Evolutionary conservation across 257 asterid genomes (phyloP).

Genomic region (Solanum dulcamara): DNA sequence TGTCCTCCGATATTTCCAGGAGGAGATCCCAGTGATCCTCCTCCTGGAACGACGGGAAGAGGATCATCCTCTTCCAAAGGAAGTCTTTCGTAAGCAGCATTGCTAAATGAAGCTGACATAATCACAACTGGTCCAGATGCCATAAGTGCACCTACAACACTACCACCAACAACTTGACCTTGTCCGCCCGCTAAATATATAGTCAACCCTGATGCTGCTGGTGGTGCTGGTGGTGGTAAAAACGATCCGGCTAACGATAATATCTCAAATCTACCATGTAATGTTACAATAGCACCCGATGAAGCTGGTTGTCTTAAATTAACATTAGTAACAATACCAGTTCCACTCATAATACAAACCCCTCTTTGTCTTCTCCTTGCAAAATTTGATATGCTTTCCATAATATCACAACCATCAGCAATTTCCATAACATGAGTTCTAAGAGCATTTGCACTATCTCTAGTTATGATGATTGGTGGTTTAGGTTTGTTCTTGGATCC

Average conservation of each 20-base stretch:
- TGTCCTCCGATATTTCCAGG: constrained; percentile 11
- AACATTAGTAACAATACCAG: constrained; percentile 67
- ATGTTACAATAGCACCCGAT: constrained; percentile 60
- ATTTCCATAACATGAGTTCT: constrained; percentile 92
- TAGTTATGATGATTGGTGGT: constrained; percentile 81
- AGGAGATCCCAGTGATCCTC: constrained; percentile 19
- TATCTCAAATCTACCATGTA: constrained; percentile 86
- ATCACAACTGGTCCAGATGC: constrained; percentile 81
- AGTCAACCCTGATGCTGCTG: constrained; percentile 61
- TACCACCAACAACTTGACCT: constrained; percentile 92
- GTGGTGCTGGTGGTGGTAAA: constrained; percentile 89
- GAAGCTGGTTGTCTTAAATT: constrained; percentile 77
- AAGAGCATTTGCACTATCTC: constrained; percentile 88
- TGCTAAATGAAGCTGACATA: constrained; percentile 91
- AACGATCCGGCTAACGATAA: constrained; percentile 67
- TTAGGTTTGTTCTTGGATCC: constrained; percentile 88
- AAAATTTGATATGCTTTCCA: constrained; percentile 63
- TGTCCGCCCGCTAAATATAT: constrained; percentile 83
- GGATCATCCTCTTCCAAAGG: constrained; percentile 70
- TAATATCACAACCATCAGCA: constrained; percentile 70
- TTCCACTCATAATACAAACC: constrained; percentile 82
- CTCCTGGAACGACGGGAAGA: constrained; percentile 5
- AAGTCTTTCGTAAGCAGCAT: constrained; percentile 82
- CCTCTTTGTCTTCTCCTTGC: constrained; percentile 80
- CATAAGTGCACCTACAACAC: constrained; percentile 71